Base-by-base conservation (phyloP, 768 basidiomycete genomes). In the Tylopilus felleus region DNA sequence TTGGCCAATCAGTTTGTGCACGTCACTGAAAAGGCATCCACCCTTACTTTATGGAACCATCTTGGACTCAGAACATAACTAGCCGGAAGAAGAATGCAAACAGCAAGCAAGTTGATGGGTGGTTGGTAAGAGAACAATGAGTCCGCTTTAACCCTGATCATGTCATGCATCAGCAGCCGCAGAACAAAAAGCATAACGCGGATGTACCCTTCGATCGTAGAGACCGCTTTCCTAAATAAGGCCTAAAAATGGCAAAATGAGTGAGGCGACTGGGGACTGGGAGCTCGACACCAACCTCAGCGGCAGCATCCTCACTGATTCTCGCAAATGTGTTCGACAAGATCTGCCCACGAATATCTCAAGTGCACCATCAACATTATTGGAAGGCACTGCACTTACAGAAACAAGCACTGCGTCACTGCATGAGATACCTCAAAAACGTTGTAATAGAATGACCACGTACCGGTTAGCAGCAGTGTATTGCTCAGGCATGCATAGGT, bases 251-350 rank as follows among this genome's bases (percentile, higher is more conserved):
- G 25, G 28, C 8, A 38, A 40, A 19, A 22, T 53, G 39, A 48
- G 45, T 23, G 29, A 44, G n/a, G 8, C 31, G 27, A 13, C 10
- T n/a, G 12, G 35, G 16, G 28, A 29, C 2, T 12, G 4, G 16
- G 25, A 43, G 39, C 21, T 29, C 8, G 8, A 49, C 23, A 57
- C 67, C 47, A 59, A 91, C 92, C 78, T 97, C 93, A 1, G 94
- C 93, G 1, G 83, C 85, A 28, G 96, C 97, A 70, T 98, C 93
- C 60, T 91, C 88, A 58, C 86, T 95, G 63, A 98, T 93, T 8
- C 81, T 90, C 1, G 95, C 86, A 68, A 99, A 99, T 0, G 97
- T 98, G 65, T 98, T 92, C 7, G 93, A 93, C 23, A 99, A 75
- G 46, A 98, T 98, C 91, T 93, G 61, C 68, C 65, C 38, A 74